Evolutionary conservation across 2,329 filamentous ascomycete species (phyloP), one percentile per base, ranked within the genome.

Genomic region (Fusarium sp.): DNA sequence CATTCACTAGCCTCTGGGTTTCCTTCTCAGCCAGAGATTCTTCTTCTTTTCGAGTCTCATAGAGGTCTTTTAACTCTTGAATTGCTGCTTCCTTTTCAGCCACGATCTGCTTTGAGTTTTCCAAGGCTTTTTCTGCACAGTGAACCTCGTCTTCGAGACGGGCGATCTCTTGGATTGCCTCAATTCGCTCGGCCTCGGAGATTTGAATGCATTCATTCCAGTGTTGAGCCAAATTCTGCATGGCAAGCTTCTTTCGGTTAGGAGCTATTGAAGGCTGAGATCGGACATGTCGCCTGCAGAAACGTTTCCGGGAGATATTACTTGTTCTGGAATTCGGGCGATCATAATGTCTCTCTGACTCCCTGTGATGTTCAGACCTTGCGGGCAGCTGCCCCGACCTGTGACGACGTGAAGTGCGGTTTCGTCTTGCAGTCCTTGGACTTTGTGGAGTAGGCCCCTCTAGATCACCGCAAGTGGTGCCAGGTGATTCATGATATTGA

Each of bases 201-300:
- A 79, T 73, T 22, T 69, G 65, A 13, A 81, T 70, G 44, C 76
- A 80, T 44, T 80, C 72, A 34, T 81, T 81, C 79, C 78, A 79
- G 27, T 74, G 68, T 6, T 75, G 57, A 30, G 77, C 77, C 25
- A 80, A 71, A 14, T 78, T 72, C 13, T 76, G 65, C 78, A 81
- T 80, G 18, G 75, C 74, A 9, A 69, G 48, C 42, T 69, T 73
- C 34, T 77, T 79, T n/a, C 75, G 74, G 14, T 76, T 65, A 9
- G 70, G 55, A 13, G 75, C 70, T 20, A 48, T 49, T 16, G 11
- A 30, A 20, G 48, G 22, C 3, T 46, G 58, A 34, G 44, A 56
- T 6, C 41, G 65, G 6, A 57, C 55, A 22, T 74, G 77, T 22
- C 57, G 57, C 7, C 61, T 42, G 6, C 49, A 32, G 25, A 70